Evolutionary conservation across 805 yeast species (phyloP), one percentile per base, ranked within the genome.

Genomic region (Pichia phayaonensis): DNA sequence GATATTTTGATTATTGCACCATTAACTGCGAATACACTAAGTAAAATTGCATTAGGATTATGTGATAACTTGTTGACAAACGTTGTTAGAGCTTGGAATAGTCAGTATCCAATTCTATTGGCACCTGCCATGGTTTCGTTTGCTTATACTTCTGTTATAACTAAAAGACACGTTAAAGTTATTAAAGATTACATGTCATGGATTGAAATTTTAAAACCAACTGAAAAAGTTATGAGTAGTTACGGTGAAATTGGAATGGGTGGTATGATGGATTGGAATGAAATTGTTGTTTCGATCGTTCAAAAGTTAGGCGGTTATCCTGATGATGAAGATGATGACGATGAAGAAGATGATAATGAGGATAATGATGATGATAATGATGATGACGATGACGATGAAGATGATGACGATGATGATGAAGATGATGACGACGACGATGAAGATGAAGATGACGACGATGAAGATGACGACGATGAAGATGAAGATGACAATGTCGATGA

Each of bases 251-350:
- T 79, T 48, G 84, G 83, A 18, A 76, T 79, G 82, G 83, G 84
- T 15, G 84, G 84, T 49, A 79, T 79, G 84, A 78, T 78, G 82
- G 83, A 79, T 56, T 78, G 80, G 77, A 79, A 79, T 60, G 84
- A 79, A 59, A 72, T 79, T 49, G 84, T 79, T 39, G 79, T 77
- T 57, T 72, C 68, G 54, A 71, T 79, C 45, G 81, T 77, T 3
- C 61, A 73, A 57, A 78, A 77, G 56, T 57, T 77, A 51, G 83
- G 83, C 6, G 82, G 83, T 0, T 66, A 65, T 47, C 71, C 69
- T 0, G 79, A 77, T 8, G 80, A 73, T 3, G 80, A 76, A 5
- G 81, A 76, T 11, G 80, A 77, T 1, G 79, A 75, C 0, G 78
- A 76, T 2, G 76, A 74, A 2, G 72, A 68, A 6, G 69, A 66